Conservation (phyloP, 2,329 filamentous ascomycete species). For the Xylariaceae sp. region DNA sequence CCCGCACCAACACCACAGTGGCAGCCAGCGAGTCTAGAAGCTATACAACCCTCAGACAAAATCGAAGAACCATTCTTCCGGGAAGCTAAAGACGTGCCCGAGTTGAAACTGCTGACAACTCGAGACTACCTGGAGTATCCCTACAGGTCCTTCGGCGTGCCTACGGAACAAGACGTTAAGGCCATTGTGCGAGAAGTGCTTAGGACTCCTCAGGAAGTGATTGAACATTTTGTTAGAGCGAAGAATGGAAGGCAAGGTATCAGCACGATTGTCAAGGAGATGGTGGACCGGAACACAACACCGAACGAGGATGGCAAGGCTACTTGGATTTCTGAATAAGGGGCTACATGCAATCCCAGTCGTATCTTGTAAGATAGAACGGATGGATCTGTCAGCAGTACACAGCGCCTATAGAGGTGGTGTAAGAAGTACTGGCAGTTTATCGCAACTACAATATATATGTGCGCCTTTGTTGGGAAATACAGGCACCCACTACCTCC, state of each 20-base stretch:
- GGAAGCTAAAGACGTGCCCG: slow-evolving; percentile 40
- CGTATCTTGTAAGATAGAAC: slow-evolving; percentile 21
- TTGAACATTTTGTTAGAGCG: slow-evolving; percentile 57
- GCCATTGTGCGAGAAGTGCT: slow-evolving; percentile 39
- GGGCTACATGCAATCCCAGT: neutral
- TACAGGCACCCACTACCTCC: too few species aligned
- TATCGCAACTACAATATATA: neutral
- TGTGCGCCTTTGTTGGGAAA: neutral
- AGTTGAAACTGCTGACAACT: slow-evolving; percentile 58
- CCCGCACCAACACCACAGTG: slow-evolving; percentile 59
- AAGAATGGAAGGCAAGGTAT: slow-evolving; percentile 66
- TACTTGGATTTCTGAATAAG: slow-evolving; percentile 33
- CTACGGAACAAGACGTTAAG: slow-evolving; percentile 61
- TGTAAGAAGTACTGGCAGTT: too few species aligned
- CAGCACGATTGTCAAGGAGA: slow-evolving; percentile 62
- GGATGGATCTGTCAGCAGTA: neutral
- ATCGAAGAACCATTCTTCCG: slow-evolving; percentile 67
- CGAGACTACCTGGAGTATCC: slow-evolving; percentile 71
- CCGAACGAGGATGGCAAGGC: slow-evolving; percentile 42
- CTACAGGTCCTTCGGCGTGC: slow-evolving; percentile 64
- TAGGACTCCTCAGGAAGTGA: slow-evolving; percentile 53
- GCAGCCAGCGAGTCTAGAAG: slow-evolving; percentile 69
- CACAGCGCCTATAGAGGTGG: neutral
- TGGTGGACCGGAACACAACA: slow-evolving; percentile 59
- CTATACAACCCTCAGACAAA: slow-evolving; percentile 52